Base-by-base conservation (phyloP, 257 asterid genomes). In the Solanum stenotomum region DNA sequence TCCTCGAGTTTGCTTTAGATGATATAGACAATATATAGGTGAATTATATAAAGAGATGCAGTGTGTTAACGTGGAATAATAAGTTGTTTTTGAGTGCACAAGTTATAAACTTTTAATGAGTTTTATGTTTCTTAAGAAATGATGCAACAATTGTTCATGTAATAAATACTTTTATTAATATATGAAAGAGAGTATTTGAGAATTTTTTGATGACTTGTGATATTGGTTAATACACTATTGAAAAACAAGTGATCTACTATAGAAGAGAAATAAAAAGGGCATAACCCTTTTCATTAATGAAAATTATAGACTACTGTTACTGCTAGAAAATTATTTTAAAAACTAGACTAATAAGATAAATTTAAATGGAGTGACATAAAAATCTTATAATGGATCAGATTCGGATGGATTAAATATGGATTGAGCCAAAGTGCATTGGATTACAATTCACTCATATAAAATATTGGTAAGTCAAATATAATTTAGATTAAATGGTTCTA, bases 1-100 rank as follows among this genome's bases (percentile, higher is more conserved):
- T 40, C 89, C 93, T 88, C 89, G 84, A 90, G 92, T 91, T 65
- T 92, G 91, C 88, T 38, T 85, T 87, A 18, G 27, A 81, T 91
- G 85, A 86, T 83, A 85, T 83, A 85, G 20, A 9, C 70, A 27
- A 42, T 23, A 46, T 49, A 52, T n/a, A 27, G 52, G 71, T 27
- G 61, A 25, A 42, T 78, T 42, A 77, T 40, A 33, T n/a, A 6
- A 23, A 38, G 56, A 23, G 23, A 6, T 77, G 23, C 22, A 6
- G 5, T 37, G 83, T 37, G 18, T 22, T 33, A 34, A 44, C 23
- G 9, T 37, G 56, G 33, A 76, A 29, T 76, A 23, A 13, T 6
- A 40, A 78, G 25, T 78, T 78, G 5, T 4, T 42, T 49, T 25
- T 78, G 37, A 25, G 63, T 40, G 63, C 37, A 78, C 25, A 42